Percentiles rank a stretch among this genome's conserved stretches.
phyloP scores from a whole-genome alignment of 2,329 filamentous ascomycete genomes.

The Xylaria sp. region DNA sequence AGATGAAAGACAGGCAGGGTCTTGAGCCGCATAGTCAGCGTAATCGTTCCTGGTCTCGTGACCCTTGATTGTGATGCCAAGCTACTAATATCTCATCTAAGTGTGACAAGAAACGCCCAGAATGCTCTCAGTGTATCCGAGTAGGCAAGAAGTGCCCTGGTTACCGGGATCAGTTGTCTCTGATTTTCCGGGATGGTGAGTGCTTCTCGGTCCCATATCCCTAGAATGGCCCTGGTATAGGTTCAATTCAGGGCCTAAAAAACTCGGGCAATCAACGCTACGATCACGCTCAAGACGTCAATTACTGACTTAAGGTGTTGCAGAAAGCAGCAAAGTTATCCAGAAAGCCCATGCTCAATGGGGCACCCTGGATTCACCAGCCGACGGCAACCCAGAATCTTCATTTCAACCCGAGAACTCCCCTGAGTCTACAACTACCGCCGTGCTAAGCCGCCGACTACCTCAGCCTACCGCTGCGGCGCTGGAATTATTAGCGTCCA shows the following conservation, averaged over 20 bases:
- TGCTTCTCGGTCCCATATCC: not conserved
- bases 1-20: not conserved
- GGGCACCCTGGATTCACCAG: slow-evolving; percentile 52
- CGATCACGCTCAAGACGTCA: not conserved
- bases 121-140: slow-evolving; percentile 71
- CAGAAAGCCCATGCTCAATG: slow-evolving; percentile 67
- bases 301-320: not conserved
- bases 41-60: not conserved
- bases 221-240: not conserved
- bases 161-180: slow-evolving; percentile 71
- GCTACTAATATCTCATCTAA: slow-evolving; percentile 45
- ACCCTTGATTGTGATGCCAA: not conserved
- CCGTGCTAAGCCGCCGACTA: slow-evolving; percentile 31
- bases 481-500: slow-evolving; percentile 37
- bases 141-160: slow-evolving; percentile 70
- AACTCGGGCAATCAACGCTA: not conserved
- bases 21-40: not conserved
- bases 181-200: slow-evolving; percentile 71
- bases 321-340: slow-evolving; percentile 68
- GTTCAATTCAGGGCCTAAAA: not conserved
- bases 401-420: slow-evolving; percentile 35
- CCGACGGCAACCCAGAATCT: slow-evolving; percentile 42
- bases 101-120: slow-evolving; percentile 70
- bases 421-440: slow-evolving; percentile 23
- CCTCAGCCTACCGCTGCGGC: slow-evolving; percentile 11